phyloP scores from a whole-genome alignment of 2,329 filamentous ascomycete species.

The Dryadomyces quercivorus region DNA sequence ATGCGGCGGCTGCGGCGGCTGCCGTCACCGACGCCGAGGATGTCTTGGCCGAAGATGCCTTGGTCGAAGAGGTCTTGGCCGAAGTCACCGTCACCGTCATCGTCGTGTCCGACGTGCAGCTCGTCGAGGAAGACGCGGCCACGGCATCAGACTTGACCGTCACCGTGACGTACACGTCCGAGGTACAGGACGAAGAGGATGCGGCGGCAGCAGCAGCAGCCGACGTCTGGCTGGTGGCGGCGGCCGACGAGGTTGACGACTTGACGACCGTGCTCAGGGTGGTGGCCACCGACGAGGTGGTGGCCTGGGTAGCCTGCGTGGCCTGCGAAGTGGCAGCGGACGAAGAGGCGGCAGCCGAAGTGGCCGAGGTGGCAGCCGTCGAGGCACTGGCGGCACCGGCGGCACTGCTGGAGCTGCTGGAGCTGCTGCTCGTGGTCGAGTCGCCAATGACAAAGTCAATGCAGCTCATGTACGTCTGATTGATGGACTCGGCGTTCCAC shows the following conservation, averaged over 20 bases:
- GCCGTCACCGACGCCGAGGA: background rate
- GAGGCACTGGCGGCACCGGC: background rate
- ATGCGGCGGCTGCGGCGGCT: background rate
- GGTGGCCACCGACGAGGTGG: background rate
- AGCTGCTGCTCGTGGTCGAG: background rate
- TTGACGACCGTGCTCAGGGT: background rate
- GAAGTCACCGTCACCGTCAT: no score
- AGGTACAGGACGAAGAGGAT: background rate
- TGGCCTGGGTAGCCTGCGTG: no score
- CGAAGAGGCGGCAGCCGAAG: no score
- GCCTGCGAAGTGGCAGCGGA: no score
- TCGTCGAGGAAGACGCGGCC: background rate
- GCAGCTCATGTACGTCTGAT: conserved; percentile 44
- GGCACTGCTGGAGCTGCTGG: background rate
- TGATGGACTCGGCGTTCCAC: conserved; percentile 30
- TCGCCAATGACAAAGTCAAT: conserved; percentile 30
- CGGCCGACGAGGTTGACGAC: background rate
- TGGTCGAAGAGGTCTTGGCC: no score
- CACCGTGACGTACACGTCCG: background rate
- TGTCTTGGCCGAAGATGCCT: no score
- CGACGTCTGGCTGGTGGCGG: no score
- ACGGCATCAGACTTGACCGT: background rate
- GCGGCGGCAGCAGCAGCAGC: background rate
- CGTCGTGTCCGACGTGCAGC: background rate
- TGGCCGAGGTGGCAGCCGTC: background rate